These are phyloP conservation scores for Panus rudis DNA, from an alignment of 768 basidiomycete species.

Conservation along the genomic window DNA sequence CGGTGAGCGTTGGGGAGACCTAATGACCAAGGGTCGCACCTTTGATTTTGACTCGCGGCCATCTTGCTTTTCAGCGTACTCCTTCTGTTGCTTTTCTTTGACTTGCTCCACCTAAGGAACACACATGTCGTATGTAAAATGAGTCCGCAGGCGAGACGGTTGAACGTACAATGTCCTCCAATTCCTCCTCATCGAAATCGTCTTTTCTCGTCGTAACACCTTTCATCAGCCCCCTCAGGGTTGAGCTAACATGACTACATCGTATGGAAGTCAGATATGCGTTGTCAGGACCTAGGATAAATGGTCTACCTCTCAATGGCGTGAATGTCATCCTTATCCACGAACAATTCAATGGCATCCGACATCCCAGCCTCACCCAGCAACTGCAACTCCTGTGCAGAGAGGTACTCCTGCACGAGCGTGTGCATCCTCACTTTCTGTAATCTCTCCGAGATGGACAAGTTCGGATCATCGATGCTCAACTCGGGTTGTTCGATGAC, in stretches of 20 bases:
- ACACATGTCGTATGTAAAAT: background rate
- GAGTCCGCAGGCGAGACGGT: background rate
- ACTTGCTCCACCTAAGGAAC: conserved; percentile 58
- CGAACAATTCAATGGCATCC: conserved; percentile 90
- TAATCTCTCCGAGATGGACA: conserved; percentile 64
- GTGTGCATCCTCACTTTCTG: conserved; percentile 80
- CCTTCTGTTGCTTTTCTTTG: conserved; percentile 63
- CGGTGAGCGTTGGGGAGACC: background rate
- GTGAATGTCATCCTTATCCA: conserved; percentile 95
- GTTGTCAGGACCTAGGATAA: background rate
- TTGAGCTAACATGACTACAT: conserved; percentile 56
- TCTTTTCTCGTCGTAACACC: conserved; percentile 61
- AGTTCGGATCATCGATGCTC: conserved; percentile 69
- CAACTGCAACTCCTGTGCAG: conserved; percentile 89
- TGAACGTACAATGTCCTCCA: conserved; percentile 62
- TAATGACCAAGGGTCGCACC: conserved; percentile 21
- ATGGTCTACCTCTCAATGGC: conserved; percentile 71
- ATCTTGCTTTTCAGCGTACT: conserved; percentile 43
- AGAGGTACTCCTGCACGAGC: conserved; percentile 86
- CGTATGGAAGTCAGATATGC: background rate
- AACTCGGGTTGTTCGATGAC: conserved; percentile 71
- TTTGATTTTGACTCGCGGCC: conserved; percentile 35
- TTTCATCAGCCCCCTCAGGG: conserved; percentile 57
- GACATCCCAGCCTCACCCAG: conserved; percentile 87
- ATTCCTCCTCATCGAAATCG: conserved; percentile 62